A percentile compares a stretch with the other conserved stretches of the same genome.
These are phyloP conservation scores for Solanum bulbocastanum DNA, from an alignment of 257 asterid species.

Conservation along the genomic window DNA sequence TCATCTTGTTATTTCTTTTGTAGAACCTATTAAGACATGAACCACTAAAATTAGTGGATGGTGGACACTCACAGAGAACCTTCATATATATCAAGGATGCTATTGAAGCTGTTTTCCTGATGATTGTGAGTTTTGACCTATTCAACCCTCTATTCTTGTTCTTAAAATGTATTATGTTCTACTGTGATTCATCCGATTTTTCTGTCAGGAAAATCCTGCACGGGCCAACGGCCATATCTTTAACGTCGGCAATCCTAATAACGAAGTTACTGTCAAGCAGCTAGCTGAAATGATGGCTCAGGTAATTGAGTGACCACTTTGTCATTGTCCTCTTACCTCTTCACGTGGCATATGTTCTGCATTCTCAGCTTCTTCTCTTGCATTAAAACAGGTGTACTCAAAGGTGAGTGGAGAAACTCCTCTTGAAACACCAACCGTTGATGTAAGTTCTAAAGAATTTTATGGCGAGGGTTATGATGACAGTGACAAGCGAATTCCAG, in stretches of 20 bases:
- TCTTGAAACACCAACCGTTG: slow-evolving; percentile 57
- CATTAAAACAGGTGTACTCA: slow-evolving; percentile 51
- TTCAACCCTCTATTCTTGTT: neutral
- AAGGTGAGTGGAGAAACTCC: slow-evolving; percentile 78
- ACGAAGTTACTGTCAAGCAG: slow-evolving; percentile 96
- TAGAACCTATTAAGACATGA: slow-evolving; percentile 83
- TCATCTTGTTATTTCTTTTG: neutral
- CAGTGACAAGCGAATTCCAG: slow-evolving; percentile 95
- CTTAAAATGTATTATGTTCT: neutral
- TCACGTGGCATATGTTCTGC: neutral
- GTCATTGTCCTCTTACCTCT: neutral
- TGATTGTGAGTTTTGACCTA: slow-evolving; percentile 54
- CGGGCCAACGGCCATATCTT: slow-evolving; percentile 91
- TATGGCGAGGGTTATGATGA: slow-evolving; percentile 97
- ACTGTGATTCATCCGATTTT: slow-evolving; percentile 9
- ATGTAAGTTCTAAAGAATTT: slow-evolving; percentile 82
- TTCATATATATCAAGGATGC: slow-evolving; percentile 89
- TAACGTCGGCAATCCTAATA: slow-evolving; percentile 90
- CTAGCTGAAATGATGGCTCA: slow-evolving; percentile 96
- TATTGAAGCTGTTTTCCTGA: slow-evolving; percentile 84
- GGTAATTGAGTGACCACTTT: slow-evolving; percentile 22
- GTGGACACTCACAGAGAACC: slow-evolving; percentile 91
- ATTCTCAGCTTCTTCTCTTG: neutral
- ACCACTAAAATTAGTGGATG: slow-evolving; percentile 90
- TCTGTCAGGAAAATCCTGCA: slow-evolving; percentile 76